These are phyloP conservation scores for Pulveroboletus ravenelii DNA, from an alignment of 768 basidiomycete species.

Conservation along the genomic window DNA sequence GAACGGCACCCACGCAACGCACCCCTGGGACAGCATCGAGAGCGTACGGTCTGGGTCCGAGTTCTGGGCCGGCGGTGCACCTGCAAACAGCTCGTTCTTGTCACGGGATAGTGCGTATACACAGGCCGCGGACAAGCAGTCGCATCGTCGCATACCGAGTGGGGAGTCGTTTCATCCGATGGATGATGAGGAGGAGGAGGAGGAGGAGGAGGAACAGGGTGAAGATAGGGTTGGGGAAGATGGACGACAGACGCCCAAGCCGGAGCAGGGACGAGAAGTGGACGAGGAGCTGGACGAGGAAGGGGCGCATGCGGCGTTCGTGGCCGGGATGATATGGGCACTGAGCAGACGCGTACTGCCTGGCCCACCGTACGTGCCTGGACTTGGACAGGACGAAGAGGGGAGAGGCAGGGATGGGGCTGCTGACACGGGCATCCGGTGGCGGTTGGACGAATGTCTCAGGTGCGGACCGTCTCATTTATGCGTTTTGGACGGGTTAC, in stretches of 20 bases:
- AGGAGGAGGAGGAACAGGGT: slow-evolving; percentile 7
- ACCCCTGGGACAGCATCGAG: slow-evolving; percentile 29
- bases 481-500: not conserved
- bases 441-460: slow-evolving; percentile 81
- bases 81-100: slow-evolving; percentile 11
- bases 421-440: slow-evolving; percentile 43
- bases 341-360: slow-evolving; percentile 68
- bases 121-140: not conserved
- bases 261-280: slow-evolving; percentile 6
- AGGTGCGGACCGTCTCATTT: slow-evolving; percentile 39
- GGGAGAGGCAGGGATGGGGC: slow-evolving; percentile 33
- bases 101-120: slow-evolving; percentile 19
- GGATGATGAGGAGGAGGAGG: slow-evolving; percentile 18
- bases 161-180: slow-evolving; percentile 31
- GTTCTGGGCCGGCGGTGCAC: slow-evolving; percentile 56
- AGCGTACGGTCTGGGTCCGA: slow-evolving; percentile 66
- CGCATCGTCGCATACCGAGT: slow-evolving; percentile 16
- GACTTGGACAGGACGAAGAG: slow-evolving; percentile 11
- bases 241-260: slow-evolving; percentile 24
- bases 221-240: slow-evolving; percentile 1
- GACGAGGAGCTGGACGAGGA: slow-evolving; percentile 59
- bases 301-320: slow-evolving; percentile 76
- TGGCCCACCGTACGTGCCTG: slow-evolving; percentile 70
- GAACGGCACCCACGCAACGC: slow-evolving; percentile 12
- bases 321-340: slow-evolving; percentile 85